phyloP scores from a whole-genome alignment of 192 early-diverging fungal species.

The Backusella circina region DNA sequence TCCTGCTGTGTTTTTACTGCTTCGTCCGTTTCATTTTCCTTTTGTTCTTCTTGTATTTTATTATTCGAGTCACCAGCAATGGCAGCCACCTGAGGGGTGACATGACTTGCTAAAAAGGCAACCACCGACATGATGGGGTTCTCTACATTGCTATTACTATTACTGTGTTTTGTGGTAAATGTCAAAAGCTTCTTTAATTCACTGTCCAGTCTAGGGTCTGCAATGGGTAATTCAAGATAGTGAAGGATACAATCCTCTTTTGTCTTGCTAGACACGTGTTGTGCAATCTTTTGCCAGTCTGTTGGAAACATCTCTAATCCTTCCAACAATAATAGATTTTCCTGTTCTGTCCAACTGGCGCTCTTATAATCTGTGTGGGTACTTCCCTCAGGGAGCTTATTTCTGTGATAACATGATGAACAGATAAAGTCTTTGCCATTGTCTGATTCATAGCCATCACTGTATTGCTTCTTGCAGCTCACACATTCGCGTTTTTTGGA shows the following conservation, averaged over 20 bases:
- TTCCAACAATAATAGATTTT: conserved; percentile 86
- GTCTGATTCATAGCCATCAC: background rate
- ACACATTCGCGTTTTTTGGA: background rate
- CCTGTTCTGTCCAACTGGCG: conserved; percentile 82
- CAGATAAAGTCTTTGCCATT: background rate
- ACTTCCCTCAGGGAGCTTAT: background rate
- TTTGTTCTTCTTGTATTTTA: conserved; percentile 9
- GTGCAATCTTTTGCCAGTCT: conserved; percentile 89
- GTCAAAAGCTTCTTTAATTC: conserved; percentile 57
- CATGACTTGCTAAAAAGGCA: conserved; percentile 87
- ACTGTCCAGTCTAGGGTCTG: conserved; percentile 70
- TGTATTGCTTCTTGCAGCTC: background rate
- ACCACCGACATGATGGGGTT: conserved; percentile 94
- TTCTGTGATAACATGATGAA: background rate
- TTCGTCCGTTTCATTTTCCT: conserved; percentile 12
- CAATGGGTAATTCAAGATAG: conserved; percentile 89
- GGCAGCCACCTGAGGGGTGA: conserved; percentile 82
- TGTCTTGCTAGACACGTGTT: conserved; percentile 86
- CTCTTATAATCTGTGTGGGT: conserved; percentile 13
- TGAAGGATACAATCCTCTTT: conserved; percentile 91
- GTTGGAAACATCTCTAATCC: conserved; percentile 91
- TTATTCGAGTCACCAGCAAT: conserved; percentile 64
- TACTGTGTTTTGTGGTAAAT: conserved; percentile 41
- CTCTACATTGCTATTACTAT: conserved; percentile 60
- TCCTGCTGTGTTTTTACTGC: conserved; percentile 81